These are phyloP conservation scores for Chiua sp. DNA, from an alignment of 1,284 basidiomycete genomes.

Conservation along the genomic window DNA sequence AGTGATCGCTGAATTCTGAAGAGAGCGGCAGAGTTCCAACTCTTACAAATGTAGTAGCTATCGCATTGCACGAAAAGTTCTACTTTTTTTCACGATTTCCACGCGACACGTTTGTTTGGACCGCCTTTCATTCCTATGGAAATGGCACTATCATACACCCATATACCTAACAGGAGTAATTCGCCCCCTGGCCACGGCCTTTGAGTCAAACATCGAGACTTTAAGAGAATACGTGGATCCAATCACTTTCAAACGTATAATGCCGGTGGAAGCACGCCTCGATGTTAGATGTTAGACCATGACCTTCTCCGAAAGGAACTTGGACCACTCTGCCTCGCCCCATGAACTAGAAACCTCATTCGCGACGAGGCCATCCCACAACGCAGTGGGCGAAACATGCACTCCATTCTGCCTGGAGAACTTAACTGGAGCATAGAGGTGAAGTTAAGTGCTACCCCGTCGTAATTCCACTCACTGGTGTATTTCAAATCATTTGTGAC, in stretches of 20 bases:
- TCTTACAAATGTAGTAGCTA: too few species aligned
- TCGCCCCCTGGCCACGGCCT: too few species aligned
- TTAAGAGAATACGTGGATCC: not conserved
- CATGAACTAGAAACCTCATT: conserved; percentile 84
- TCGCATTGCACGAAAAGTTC: too few species aligned
- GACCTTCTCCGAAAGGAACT: conserved; percentile 78
- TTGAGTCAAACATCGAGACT: too few species aligned
- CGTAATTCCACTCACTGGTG: conserved; percentile 59
- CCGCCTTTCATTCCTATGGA: too few species aligned
- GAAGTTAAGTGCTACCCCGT: not conserved
- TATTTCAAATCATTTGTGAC: conserved; percentile 90
- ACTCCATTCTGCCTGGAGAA: conserved; percentile 91
- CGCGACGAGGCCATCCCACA: conserved; percentile 87
- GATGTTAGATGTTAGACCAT: conserved; percentile 38
- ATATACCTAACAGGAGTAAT: too few species aligned
- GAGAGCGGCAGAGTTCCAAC: too few species aligned
- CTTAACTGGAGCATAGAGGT: conserved; percentile 61
- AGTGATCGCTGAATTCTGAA: too few species aligned
- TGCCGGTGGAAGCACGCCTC: not conserved
- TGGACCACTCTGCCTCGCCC: conserved; percentile 84
- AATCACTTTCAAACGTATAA: not conserved
- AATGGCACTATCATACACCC: too few species aligned
- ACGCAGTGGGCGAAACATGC: conserved; percentile 89
- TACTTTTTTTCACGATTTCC: too few species aligned
- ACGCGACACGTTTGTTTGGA: too few species aligned